Evolutionary conservation across 345 rosid genomes (phyloP).

Genomic region (Syzygium grande): DNA sequence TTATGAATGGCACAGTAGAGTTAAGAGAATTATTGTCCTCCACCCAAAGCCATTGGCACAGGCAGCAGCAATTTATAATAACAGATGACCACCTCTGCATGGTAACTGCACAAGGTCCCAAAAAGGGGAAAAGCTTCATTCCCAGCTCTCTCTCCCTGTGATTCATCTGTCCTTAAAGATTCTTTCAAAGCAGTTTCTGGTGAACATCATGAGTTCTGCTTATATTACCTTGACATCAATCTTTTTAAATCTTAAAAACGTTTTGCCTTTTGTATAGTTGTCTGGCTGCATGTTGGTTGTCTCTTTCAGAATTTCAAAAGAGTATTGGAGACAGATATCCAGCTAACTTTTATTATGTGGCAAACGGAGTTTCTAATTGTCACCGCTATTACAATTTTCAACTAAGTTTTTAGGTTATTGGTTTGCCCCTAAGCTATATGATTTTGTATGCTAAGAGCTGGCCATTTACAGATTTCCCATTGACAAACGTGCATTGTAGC

Average conservation of each 20-base stretch:
- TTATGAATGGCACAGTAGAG: background rate
- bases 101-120: background rate
- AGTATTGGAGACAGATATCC: background rate
- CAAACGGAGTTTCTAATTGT: background rate
- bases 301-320: background rate
- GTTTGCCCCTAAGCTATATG: background rate
- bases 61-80: background rate
- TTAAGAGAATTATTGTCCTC: background rate
- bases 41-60: background rate
- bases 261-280: background rate
- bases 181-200: background rate
- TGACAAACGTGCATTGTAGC: background rate
- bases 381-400: background rate
- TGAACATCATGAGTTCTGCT: background rate
- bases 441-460: background rate
- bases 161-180: background rate
- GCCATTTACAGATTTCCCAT: background rate
- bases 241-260: background rate
- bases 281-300: background rate
- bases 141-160: background rate
- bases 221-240: background rate
- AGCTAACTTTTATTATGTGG: background rate
- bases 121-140: background rate
- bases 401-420: background rate
- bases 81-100: background rate